Conservation (phyloP, 768 basidiomycete species). For the Lenzites betulinus region DNA sequence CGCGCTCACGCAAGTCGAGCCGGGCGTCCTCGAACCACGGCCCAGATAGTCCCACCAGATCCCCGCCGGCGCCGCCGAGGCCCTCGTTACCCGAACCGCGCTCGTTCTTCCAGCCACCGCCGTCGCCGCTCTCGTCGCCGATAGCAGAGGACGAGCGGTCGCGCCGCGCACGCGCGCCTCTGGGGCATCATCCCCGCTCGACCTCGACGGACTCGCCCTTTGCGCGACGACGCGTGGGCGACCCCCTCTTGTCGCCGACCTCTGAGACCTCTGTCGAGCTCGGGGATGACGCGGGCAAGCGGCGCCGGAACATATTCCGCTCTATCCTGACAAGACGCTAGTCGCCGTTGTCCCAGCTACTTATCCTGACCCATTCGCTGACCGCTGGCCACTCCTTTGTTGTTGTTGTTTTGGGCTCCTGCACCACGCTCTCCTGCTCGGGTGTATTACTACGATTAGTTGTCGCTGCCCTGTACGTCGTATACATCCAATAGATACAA, state of each 20-base stretch:
- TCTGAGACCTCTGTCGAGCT: conserved; percentile 11
- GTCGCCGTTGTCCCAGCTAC: not conserved
- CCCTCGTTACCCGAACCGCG: conserved; percentile 5
- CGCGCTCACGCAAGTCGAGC: conserved; percentile 4
- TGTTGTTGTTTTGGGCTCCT: not conserved
- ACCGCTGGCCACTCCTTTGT: not conserved
- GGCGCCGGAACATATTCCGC: conserved; percentile 42
- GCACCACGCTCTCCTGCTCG: not conserved
- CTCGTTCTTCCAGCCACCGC: conserved; percentile 2
- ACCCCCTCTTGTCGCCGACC: conserved; percentile 13
- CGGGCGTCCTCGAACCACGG: conserved; percentile 39
- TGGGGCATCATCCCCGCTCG: conserved; percentile 30
- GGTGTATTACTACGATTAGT: conserved; percentile 19
- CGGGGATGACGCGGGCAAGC: conserved; percentile 28
- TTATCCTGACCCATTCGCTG: not conserved
- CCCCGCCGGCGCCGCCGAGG: not conserved
- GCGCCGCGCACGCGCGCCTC: conserved; percentile 13
- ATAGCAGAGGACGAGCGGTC: conserved; percentile 1
- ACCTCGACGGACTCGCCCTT: conserved; percentile 32
- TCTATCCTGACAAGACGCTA: conserved; percentile 43
- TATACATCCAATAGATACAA: conserved; percentile 21
- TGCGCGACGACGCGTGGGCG: conserved; percentile 13
- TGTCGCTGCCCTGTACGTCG: conserved; percentile 19
- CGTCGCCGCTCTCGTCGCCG: conserved; percentile 5
- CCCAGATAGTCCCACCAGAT: conserved; percentile 29